Conservation (phyloP, 1,284 basidiomycete species). For the Laetiporus sulphureus region DNA sequence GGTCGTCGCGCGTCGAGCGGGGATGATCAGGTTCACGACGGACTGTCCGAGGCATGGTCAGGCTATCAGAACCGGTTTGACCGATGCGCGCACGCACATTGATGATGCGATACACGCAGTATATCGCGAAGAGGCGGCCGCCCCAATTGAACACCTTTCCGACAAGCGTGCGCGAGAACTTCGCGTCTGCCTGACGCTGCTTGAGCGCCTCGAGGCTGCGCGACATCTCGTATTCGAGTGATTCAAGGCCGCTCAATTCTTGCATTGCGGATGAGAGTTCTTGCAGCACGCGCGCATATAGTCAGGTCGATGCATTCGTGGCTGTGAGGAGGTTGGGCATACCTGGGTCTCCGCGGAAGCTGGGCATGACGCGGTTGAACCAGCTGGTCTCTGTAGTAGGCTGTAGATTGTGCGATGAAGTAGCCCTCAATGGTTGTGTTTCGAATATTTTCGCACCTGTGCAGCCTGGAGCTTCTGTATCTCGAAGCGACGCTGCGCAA, state of each 20-base stretch:
- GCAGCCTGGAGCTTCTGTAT: conserved; percentile 28
- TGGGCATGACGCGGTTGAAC: conserved; percentile 41
- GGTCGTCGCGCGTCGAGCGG: conserved; percentile 27
- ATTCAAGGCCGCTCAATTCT: conserved; percentile 59
- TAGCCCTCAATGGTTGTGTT: not conserved
- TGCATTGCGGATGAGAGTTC: conserved; percentile 31
- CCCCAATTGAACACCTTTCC: conserved; percentile 44
- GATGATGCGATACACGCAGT: conserved; percentile 59
- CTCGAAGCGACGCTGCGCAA: conserved; percentile 33
- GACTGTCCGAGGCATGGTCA: conserved; percentile 33
- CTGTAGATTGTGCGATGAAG: not conserved
- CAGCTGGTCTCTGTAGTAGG: conserved; percentile 29
- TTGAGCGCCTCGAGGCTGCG: conserved; percentile 47
- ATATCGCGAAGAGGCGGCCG: conserved; percentile 54
- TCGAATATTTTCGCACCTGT: conserved; percentile 21
- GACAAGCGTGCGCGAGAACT: conserved; percentile 47
- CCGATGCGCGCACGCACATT: conserved; percentile 41
- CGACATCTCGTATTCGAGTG: conserved; percentile 65
- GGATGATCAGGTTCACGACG: conserved; percentile 46
- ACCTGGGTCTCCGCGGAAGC: conserved; percentile 44
- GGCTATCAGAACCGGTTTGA: not conserved
- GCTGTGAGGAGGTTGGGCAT: no score
- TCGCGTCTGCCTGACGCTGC: conserved; percentile 38
- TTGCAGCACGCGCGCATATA: conserved; percentile 23
- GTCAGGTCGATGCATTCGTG: no score